Evolutionary conservation across 139 green algal genomes (phyloP), one percentile per base, ranked within the genome.

Genomic region (Volvox reticuliferus): DNA sequence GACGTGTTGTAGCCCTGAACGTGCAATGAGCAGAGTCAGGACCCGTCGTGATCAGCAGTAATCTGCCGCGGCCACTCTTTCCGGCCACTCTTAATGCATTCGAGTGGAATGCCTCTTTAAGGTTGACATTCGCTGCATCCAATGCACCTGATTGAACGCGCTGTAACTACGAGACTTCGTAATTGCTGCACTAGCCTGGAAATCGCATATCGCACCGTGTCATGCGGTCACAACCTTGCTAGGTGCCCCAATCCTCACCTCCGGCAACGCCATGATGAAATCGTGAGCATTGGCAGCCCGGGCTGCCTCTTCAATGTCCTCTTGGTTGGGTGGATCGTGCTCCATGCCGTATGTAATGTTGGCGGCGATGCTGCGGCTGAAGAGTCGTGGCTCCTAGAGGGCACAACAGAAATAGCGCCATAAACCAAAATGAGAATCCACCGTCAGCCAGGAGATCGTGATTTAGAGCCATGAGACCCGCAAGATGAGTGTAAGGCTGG

Each of bases 201-300:
- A 55, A 14, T 55, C 9, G 44, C 44, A 55, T 5, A 55, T 14
- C 44, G 9, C 44, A 55, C 44, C 44, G 44, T 55, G 44, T 9
- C 44, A 55, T 55, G 44, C 44, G 44, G 44, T 9, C 44, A 55
- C 44, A 5, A 68, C 6, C 12, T 13, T 35, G 30, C n/a, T n/a
- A n/a, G 28, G 12, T 20, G 68, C 65, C 22, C 69, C 86, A 19
- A 18, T 33, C 24, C 63, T 0, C 33, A 88, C 97, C 20, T 96
- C 61, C 21, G 97, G 97, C 81, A 99, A 90, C 0, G 84, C 62
- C 20, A 65, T 87, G 92, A 99, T 98, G 94, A 99, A 99, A 76
- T 97, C 95, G 89, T 99, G 96, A 0, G 97, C 97, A 83, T 99
- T 98, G 63, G 97, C 95, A 2, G 93, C 71, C 37, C 89, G 92